Conservation (phyloP, 768 basidiomycete species). For the Pleurotus giganteus region DNA sequence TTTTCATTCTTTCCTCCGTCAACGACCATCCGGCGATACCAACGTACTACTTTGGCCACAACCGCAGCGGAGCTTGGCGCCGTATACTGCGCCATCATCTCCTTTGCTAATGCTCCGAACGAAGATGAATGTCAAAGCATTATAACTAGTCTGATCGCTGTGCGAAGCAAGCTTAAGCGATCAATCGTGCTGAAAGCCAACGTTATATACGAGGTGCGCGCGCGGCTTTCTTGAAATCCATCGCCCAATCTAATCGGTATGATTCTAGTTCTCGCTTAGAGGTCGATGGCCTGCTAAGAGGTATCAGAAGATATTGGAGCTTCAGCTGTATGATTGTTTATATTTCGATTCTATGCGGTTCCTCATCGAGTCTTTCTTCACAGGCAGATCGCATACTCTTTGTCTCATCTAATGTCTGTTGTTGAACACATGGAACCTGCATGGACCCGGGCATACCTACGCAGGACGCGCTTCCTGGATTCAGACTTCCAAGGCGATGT, state of each 20-base stretch:
- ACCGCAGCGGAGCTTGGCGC: conserved; percentile 65
- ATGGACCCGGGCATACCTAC: conserved; percentile 77
- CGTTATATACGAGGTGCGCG: conserved; percentile 61
- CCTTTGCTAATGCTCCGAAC: conserved; percentile 55
- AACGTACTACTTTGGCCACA: conserved; percentile 68
- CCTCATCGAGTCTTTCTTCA: conserved; percentile 13
- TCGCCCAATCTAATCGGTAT: no score
- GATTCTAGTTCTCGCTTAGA: conserved; percentile 68
- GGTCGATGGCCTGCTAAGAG: conserved; percentile 81
- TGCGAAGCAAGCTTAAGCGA: conserved; percentile 70
- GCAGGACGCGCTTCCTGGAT: conserved; percentile 72
- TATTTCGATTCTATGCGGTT: background rate
- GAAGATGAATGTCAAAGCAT: conserved; percentile 54
- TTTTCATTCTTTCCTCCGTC: conserved; percentile 74
- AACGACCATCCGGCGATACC: conserved; percentile 70
- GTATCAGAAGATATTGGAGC: conserved; percentile 65
- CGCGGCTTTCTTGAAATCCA: background rate
- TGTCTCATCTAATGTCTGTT: conserved; percentile 75
- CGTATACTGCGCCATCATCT: conserved; percentile 75
- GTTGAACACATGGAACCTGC: conserved; percentile 69
- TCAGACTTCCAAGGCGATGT: conserved; percentile 83
- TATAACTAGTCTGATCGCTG: conserved; percentile 64
- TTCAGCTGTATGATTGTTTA: conserved; percentile 54
- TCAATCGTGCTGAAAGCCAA: conserved; percentile 55
- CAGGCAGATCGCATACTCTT: conserved; percentile 65